Evolutionary conservation across 1,284 basidiomycete species (phyloP), one percentile per base, ranked within the genome.

Genomic region (Porogramme epimiltina): DNA sequence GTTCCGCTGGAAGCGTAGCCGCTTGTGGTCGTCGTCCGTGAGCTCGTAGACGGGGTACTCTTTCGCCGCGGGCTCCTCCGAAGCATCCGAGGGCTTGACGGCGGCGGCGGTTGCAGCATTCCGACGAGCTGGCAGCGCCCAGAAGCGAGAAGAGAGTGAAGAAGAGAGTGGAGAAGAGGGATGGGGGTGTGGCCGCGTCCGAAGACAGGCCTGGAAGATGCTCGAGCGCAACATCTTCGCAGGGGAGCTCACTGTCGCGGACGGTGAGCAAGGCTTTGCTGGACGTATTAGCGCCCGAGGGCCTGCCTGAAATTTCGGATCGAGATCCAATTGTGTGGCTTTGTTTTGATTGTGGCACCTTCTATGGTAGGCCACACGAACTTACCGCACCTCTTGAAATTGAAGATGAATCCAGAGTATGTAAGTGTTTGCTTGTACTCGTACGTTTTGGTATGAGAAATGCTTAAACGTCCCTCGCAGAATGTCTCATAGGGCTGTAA

Each of bases 1-100:
- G 63, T 92, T 92, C 48, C 89, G 75, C 67, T 91, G 89, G 51
- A 77, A 82, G n/a, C 66, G 70, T 9, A 91, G 76, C 2, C 84
- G 74, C 47, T 68, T 62, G 40, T 76, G 56, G 70, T 92, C 89
- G 47, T 74, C 70, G 9, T 81, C 78, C 0, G 85, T 80, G 42
- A 90, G 73, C 25, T 73, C 66, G 57, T 75, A 77, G 24, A 66
- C 66, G 31, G 72, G 71, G 39, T 59, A 59, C 38, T 53, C 54
- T 49, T 49, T 55, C 22, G 19, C 23, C 9, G 33, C 45, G 25
- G 54, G 41, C 15, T 47, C 51, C 11, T 50, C 59, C 18, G 42
- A 11, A 18, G 28, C 36, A 33, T 62, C 62, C 4, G 45, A 20
- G 11, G 58, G 49, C 42, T 60, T 62, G 51, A 59, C 42, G 23